Percentiles rank a stretch among this genome's conserved stretches.
phyloP scores from a whole-genome alignment of 2,329 filamentous ascomycete genomes.

The Fonsecaea pugnacius region DNA sequence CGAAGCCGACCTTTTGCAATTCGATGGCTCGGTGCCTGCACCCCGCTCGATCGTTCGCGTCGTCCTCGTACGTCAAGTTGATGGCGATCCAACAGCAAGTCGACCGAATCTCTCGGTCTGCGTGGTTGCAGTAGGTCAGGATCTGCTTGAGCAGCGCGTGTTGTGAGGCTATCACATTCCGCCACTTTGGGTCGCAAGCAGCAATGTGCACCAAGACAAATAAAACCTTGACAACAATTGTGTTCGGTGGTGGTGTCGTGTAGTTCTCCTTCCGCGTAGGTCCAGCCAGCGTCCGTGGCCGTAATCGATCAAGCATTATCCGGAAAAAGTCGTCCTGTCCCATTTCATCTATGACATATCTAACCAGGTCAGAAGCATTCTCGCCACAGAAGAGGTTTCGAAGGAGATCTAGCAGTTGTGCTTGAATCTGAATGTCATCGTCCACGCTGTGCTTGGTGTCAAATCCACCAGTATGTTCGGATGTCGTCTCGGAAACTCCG shows the following conservation, averaged over 20 bases:
- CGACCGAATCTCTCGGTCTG: slow-evolving; percentile 72
- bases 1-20: slow-evolving; percentile 72
- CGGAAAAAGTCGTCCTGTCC: slow-evolving; percentile 79
- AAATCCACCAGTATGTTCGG: slow-evolving; percentile 71
- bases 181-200: slow-evolving; percentile 76
- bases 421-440: slow-evolving; percentile 83
- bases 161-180: slow-evolving; percentile 77
- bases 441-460: slow-evolving; percentile 66
- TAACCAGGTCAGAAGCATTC: slow-evolving; percentile 72
- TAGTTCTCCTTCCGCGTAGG: slow-evolving; percentile 39
- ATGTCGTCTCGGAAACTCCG: slow-evolving; percentile 35
- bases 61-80: slow-evolving; percentile 84
- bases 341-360: slow-evolving; percentile 76
- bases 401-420: slow-evolving; percentile 86
- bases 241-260: slow-evolving; percentile 47
- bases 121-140: slow-evolving; percentile 73
- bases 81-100: slow-evolving; percentile 82
- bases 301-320: slow-evolving; percentile 77
- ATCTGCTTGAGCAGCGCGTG: slow-evolving; percentile 74
- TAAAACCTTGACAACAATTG: slow-evolving; percentile 77
- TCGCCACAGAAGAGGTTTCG: slow-evolving; percentile 80
- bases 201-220: slow-evolving; percentile 88
- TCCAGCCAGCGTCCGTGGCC: slow-evolving; percentile 52
- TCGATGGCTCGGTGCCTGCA: slow-evolving; percentile 70
- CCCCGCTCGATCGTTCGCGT: slow-evolving; percentile 56